These are phyloP conservation scores for Pseudopithomyces maydicus DNA, from an alignment of 2,329 filamentous ascomycete species.

Conservation along the genomic window DNA sequence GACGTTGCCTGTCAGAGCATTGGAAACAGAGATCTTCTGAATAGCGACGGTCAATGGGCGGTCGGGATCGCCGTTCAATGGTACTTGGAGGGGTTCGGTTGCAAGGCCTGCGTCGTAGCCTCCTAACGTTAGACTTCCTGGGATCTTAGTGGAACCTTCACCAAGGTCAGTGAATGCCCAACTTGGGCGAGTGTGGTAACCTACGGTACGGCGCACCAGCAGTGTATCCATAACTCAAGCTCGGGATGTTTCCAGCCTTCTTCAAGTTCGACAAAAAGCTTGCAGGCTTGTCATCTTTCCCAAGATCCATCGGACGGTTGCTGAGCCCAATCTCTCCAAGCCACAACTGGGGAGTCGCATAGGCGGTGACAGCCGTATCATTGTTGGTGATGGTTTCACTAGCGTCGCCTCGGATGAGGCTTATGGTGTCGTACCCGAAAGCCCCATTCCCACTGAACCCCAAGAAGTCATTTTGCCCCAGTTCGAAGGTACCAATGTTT, in stretches of 20 bases:
- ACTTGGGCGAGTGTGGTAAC: slow-evolving; percentile 2
- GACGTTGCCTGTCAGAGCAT: slow-evolving; percentile 17
- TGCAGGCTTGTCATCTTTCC: slow-evolving; percentile 22
- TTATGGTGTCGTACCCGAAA: slow-evolving; percentile 22
- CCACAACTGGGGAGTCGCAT: slow-evolving; percentile 19
- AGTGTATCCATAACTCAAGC: slow-evolving; percentile 22
- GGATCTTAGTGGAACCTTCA: slow-evolving; percentile 13
- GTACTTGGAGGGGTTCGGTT: slow-evolving; percentile 20
- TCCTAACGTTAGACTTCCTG: slow-evolving; percentile 38
- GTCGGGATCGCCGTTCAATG: slow-evolving; percentile 20
- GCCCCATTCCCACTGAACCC: slow-evolving; percentile 18
- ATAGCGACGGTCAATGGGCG: slow-evolving; percentile 20
- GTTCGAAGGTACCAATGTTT: slow-evolving; percentile 19
- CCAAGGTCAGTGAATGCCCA: slow-evolving; percentile 2
- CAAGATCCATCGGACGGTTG: slow-evolving; percentile 54
- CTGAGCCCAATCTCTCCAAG: slow-evolving; percentile 46
- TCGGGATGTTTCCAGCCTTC: slow-evolving; percentile 21
- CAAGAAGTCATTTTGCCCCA: slow-evolving; percentile 10
- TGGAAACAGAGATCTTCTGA: slow-evolving; percentile 16
- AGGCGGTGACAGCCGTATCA: slow-evolving; percentile 15
- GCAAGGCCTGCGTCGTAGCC: slow-evolving; percentile 41
- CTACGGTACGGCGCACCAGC: slow-evolving; percentile 26
- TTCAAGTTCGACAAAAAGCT: slow-evolving; percentile 16
- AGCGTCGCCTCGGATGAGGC: slow-evolving; percentile 12
- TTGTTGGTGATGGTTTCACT: slow-evolving; percentile 14